A percentile compares a stretch with the other conserved stretches of the same genome.
These are phyloP conservation scores for Penicillium waksmanii DNA, from an alignment of 495 filamentous ascomycete genomes.

Conservation along the genomic window DNA sequence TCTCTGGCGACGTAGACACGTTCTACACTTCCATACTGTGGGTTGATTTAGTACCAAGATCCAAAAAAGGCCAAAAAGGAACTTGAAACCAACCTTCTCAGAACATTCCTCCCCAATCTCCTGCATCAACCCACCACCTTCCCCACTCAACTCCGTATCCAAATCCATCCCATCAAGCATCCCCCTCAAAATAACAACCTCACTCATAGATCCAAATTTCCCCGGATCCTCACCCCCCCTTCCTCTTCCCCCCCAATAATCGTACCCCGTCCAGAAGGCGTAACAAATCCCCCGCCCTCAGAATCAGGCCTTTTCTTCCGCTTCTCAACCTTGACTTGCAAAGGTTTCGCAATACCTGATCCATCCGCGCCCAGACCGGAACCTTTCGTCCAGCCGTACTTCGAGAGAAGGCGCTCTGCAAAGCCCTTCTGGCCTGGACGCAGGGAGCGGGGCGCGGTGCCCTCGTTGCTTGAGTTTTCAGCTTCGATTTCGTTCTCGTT, in stretches of 20 bases:
- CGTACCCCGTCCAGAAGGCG: constrained; percentile 69
- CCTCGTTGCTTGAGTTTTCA: constrained; percentile 46
- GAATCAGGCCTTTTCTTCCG: constrained; percentile 75
- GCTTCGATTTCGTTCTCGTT: neutral
- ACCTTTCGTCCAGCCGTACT: constrained; percentile 91
- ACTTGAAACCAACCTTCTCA: constrained; percentile 58
- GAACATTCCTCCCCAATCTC: constrained; percentile 94
- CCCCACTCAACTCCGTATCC: constrained; percentile 62
- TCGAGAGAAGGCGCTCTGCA: constrained; percentile 82
- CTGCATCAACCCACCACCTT: constrained; percentile 75
- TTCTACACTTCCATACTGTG: constrained; percentile 85
- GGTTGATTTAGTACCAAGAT: constrained; percentile 12
- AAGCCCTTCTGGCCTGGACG: constrained; percentile 84
- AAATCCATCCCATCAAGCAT: constrained; percentile 86
- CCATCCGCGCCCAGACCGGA: constrained; percentile 80
- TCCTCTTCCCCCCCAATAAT: constrained; percentile 72
- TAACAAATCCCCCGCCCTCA: constrained; percentile 77
- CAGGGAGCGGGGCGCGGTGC: constrained; percentile 59
- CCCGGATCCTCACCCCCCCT: constrained; percentile 51
- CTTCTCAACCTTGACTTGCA: constrained; percentile 84
- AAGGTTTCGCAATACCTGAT: constrained; percentile 78
- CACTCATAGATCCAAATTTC: constrained; percentile 74
- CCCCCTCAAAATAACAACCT: constrained; percentile 74
- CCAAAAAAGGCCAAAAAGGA: neutral
- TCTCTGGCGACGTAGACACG: constrained; percentile 71